Evolutionary conservation across 2,329 filamentous ascomycete species (phyloP).

Genomic region (Fusarium keratoplasticum): DNA sequence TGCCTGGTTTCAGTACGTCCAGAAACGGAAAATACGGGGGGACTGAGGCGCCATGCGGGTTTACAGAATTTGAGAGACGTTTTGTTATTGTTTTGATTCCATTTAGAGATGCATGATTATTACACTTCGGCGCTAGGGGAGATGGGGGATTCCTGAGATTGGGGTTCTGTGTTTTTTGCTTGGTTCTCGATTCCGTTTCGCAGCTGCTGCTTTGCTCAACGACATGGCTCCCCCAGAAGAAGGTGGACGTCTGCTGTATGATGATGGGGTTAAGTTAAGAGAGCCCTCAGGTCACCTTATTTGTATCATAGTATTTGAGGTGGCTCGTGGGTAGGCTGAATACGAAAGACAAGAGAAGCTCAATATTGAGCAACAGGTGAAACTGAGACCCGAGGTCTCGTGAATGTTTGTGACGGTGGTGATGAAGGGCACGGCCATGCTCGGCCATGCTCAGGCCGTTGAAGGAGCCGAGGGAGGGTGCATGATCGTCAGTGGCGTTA

Average conservation of each 20-base stretch:
- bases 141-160: constrained; percentile 17
- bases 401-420: neutral
- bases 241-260: constrained; percentile 31
- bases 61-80: constrained; percentile 20
- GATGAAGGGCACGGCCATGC: neutral
- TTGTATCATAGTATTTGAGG: constrained; percentile 34
- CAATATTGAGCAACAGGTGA: constrained; percentile 21
- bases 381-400: neutral
- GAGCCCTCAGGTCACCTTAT: constrained; percentile 6
- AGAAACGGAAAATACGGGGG: constrained; percentile 23
- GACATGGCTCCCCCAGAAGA: constrained; percentile 15
- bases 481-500: neutral
- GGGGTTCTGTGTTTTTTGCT: constrained; percentile 19
- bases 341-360: constrained; percentile 23
- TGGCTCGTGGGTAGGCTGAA: constrained; percentile 9
- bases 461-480: neutral
- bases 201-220: constrained; percentile 13
- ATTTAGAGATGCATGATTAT: constrained; percentile 38
- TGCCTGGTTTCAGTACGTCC: constrained; percentile 37
- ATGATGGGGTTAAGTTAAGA: constrained; percentile 31
- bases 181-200: constrained; percentile 1
- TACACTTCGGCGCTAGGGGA: constrained; percentile 36
- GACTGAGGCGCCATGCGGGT: constrained; percentile 28
- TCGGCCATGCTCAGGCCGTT: neutral
- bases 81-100: constrained; percentile 26